Evolutionary conservation across 768 basidiomycete species (phyloP).

Genomic region (Psilocybe sp.): DNA sequence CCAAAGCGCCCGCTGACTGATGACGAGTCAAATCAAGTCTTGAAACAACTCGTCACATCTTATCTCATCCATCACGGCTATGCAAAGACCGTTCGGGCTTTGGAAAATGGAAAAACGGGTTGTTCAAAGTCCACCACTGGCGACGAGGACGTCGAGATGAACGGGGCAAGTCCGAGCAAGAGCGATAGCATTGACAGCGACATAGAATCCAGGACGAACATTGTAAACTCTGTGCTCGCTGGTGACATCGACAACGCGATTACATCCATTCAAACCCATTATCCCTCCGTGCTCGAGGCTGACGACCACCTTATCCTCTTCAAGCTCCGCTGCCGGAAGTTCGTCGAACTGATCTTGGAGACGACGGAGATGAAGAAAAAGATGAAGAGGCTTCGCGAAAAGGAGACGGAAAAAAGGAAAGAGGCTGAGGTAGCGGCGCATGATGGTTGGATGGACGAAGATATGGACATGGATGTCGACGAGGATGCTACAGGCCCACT

Average conservation of each 20-base stretch:
- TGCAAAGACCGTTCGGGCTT: conserved; percentile 63
- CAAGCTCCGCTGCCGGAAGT: conserved; percentile 80
- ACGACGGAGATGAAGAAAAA: conserved; percentile 68
- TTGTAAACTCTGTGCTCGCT: conserved; percentile 62
- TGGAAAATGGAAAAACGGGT: conserved; percentile 36
- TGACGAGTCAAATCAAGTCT: conserved; percentile 52
- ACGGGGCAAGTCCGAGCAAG: conserved; percentile 20
- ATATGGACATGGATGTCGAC: conserved; percentile 64
- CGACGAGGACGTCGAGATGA: conserved; percentile 51
- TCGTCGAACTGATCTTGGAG: conserved; percentile 77
- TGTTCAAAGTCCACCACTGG: conserved; percentile 1
- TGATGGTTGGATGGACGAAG: conserved; percentile 37
- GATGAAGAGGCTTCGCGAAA: conserved; percentile 38
- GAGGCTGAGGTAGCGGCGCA: conserved; percentile 9
- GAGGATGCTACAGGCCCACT: conserved; percentile 31
- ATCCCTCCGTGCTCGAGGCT: conserved; percentile 62
- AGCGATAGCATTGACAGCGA: conserved; percentile 38
- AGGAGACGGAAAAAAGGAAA: conserved; percentile 19
- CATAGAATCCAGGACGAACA: conserved; percentile 65
- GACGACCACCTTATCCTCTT: conserved; percentile 74
- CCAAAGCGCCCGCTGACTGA: conserved; percentile 35
- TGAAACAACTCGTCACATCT: conserved; percentile 72
- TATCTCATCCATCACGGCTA: conserved; percentile 89
- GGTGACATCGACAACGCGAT: conserved; percentile 76
- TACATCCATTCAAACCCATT: conserved; percentile 47